phyloP scores from a whole-genome alignment of 2,329 filamentous ascomycete genomes.

The Phaeosphaeriaceae sp. region DNA sequence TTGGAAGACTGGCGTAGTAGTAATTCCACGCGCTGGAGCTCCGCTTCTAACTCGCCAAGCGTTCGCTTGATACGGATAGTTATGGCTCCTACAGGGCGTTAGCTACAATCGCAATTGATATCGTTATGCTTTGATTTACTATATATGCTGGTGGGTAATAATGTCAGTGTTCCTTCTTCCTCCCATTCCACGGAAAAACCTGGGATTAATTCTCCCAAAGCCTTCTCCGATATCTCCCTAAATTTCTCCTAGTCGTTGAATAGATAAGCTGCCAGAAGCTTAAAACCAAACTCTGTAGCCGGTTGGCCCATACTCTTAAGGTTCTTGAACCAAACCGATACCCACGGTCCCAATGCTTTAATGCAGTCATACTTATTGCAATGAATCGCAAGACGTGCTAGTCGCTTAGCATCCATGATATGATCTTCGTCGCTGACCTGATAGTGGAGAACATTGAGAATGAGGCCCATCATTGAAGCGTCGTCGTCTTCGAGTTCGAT shows the following conservation, averaged over 20 bases:
- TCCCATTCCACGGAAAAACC: no score
- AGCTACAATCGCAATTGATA: no score
- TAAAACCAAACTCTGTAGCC: slow-evolving; percentile 3
- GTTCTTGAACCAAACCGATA: slow-evolving; percentile 9
- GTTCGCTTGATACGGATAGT: no score
- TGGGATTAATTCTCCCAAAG: neutral
- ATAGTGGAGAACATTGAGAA: slow-evolving; percentile 10
- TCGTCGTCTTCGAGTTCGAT: slow-evolving; percentile 12
- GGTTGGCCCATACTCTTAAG: neutral
- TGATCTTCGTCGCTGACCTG: neutral
- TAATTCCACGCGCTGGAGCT: no score
- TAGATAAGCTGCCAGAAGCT: slow-evolving; percentile 12
- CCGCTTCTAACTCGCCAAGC: no score
- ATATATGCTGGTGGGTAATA: no score
- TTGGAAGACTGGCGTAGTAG: no score
- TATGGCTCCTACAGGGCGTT: no score
- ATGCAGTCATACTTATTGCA: slow-evolving; percentile 12
- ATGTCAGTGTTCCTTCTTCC: no score
- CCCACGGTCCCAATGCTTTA: slow-evolving; percentile 9
- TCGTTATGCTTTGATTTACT: no score
- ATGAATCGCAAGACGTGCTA: slow-evolving; percentile 9
- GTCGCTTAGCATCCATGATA: slow-evolving; percentile 2
- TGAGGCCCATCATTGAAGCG: slow-evolving; percentile 6
- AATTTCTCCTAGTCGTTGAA: slow-evolving; percentile 7
- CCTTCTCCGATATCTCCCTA: slow-evolving; percentile 1